Evolutionary conservation across 306 rosid species (phyloP), one percentile per base, ranked within the genome.

Genomic region (Cucumis cinereus): DNA sequence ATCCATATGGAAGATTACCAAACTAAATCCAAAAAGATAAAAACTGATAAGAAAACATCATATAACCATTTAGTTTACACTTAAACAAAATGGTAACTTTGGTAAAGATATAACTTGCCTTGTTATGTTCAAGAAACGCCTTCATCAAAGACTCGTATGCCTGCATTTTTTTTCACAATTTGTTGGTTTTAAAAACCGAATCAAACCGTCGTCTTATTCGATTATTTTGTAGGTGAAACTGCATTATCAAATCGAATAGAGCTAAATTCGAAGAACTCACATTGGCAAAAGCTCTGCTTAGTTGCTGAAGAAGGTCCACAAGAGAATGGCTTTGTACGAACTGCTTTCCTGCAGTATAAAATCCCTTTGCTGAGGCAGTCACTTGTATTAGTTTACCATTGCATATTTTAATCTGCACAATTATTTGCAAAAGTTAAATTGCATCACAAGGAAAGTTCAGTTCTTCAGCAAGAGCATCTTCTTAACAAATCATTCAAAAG

Each of bases 1-100:
- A 89, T 78, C 98, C 97, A 70, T 90, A 94, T 10, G 98, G 97
- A 81, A 92, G 93, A 84, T 94, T 92, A 54, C 98, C 98, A 88
- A 94, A 94, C 98, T 94, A 88, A 40, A 38, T 52, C 64, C 7
- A 50, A 52, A 63, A 66, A 45, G 26, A 64, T 7, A 36, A 0
- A 77, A 22, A 49, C 20, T 77, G 61, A 77, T 78, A 74, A 66
- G 62, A 61, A 74, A 61, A 76, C 69, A 43, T 10, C 45, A 45
- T 60, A 22, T 7, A 45, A 20, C n/a, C 55, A 50, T 50, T 50
- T 45, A 53, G 22, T 3, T 74, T 11, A 24, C 28, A 35, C 45
- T 35, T 58, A 56, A 56, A 19, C 50, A 72, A 50, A 24, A 71
- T 71, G 28, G 19, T 33, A 73, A 22, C 41, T 58, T 57, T 56